Evolutionary conservation across 2,329 filamentous ascomycete genomes (phyloP).

Genomic region (Fusarium abutilonis): DNA sequence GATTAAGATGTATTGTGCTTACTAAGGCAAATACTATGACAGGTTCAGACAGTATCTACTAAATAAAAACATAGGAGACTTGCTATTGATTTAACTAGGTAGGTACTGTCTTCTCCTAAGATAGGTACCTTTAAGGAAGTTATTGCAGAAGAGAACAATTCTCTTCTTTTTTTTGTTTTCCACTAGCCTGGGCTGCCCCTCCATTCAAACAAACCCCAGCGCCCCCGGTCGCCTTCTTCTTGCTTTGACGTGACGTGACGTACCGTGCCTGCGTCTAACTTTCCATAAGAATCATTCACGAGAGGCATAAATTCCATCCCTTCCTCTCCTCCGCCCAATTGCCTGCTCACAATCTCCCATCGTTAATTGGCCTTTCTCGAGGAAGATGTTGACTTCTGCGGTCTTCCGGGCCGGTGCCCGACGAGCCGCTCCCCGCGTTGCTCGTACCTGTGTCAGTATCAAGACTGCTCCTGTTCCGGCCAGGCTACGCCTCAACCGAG

Average conservation of each 20-base stretch:
- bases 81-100: too few species aligned
- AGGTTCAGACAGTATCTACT: too few species aligned
- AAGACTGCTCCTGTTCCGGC: slow-evolving; percentile 40
- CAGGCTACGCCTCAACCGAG: slow-evolving; percentile 41
- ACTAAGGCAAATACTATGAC: too few species aligned
- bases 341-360: slow-evolving; percentile 16
- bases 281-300: slow-evolving; percentile 4
- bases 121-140: too few species aligned
- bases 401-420: slow-evolving; percentile 57
- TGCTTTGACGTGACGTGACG: slow-evolving; percentile 1
- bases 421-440: slow-evolving; percentile 50
- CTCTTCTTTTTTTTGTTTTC: too few species aligned
- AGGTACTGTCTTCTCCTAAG: too few species aligned
- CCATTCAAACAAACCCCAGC: slow-evolving; percentile 24
- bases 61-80: too few species aligned
- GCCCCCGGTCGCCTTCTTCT: neutral
- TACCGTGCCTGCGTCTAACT: slow-evolving; percentile 5
- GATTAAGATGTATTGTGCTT: too few species aligned
- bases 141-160: too few species aligned
- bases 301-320: slow-evolving; percentile 18
- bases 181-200: slow-evolving; percentile 1
- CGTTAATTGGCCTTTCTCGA: slow-evolving; percentile 39
- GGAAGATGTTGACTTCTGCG: slow-evolving; percentile 55
- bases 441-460: slow-evolving; percentile 23
- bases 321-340: slow-evolving; percentile 16